Conservation (phyloP, 257 asterid genomes). For the Linaria vulgaris region DNA sequence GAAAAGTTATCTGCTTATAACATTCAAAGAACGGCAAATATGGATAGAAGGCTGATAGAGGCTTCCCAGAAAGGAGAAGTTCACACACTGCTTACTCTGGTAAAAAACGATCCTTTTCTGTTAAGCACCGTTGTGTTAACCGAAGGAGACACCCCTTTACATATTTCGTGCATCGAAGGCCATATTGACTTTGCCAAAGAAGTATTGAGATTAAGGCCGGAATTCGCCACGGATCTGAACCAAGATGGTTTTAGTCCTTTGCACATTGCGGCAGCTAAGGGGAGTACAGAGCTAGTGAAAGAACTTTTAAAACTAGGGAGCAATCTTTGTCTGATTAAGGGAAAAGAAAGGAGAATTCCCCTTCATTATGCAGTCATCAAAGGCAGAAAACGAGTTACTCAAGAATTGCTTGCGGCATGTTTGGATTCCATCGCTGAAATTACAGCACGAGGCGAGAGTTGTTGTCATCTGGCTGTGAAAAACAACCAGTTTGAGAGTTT, state of each 20-base stretch:
- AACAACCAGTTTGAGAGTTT: no score
- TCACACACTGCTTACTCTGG: no score
- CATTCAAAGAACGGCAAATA: neutral
- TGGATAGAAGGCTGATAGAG: constrained; percentile 15
- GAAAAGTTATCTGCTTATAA: neutral
- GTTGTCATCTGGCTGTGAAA: no score
- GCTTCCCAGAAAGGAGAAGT: no score
- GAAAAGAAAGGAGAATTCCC: constrained; percentile 27
- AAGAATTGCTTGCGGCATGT: constrained; percentile 21
- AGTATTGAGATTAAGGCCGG: neutral
- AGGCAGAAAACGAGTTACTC: no score
- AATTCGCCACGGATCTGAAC: constrained; percentile 9
- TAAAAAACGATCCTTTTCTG: no score
- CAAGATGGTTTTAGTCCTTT: constrained; percentile 13
- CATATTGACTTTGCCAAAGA: constrained; percentile 13
- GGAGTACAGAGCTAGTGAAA: constrained; percentile 24
- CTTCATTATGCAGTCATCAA: no score
- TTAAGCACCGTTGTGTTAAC: no score
- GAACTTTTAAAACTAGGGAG: constrained; percentile 21
- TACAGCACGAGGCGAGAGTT: no score
- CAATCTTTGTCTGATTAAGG: constrained; percentile 24
- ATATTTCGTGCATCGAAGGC: constrained; percentile 6
- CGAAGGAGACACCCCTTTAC: no score
- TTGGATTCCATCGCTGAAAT: constrained; percentile 18
- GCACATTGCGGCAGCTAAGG: constrained; percentile 27